These are phyloP conservation scores for Trichoderma gamsii DNA, from an alignment of 495 filamentous ascomycete species.

Conservation along the genomic window DNA sequence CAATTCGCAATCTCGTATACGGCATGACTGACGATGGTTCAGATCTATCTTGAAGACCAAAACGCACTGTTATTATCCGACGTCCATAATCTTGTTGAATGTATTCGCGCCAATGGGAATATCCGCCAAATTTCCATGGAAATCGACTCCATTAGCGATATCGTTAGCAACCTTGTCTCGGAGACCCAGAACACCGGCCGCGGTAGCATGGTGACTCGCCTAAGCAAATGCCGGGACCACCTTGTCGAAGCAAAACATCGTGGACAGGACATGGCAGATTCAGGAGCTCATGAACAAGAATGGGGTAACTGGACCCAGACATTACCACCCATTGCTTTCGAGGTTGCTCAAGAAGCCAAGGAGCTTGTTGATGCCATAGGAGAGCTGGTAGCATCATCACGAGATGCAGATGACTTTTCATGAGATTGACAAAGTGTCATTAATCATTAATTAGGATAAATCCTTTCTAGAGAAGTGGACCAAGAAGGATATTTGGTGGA, in stretches of 20 bases:
- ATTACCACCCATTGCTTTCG: slow-evolving; percentile 6
- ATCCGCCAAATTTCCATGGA: slow-evolving; percentile 62
- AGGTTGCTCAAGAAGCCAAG: background rate
- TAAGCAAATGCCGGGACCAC: slow-evolving; percentile 58
- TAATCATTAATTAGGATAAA: background rate
- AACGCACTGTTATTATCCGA: slow-evolving; percentile 72
- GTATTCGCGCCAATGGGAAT: slow-evolving; percentile 64
- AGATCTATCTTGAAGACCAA: slow-evolving; percentile 77
- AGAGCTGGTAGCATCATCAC: slow-evolving; percentile 2
- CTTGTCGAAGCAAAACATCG: slow-evolving; percentile 62
- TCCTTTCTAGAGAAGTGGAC: background rate
- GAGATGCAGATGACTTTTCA: slow-evolving; percentile 5
- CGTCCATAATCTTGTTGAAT: slow-evolving; percentile 74
- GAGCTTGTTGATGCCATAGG: background rate
- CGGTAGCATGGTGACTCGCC: slow-evolving; percentile 55
- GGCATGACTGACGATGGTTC: slow-evolving; percentile 23
- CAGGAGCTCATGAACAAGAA: background rate
- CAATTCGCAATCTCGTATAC: slow-evolving; percentile 20
- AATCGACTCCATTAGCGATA: slow-evolving; percentile 61
- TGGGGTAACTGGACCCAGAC: background rate
- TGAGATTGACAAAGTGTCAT: background rate
- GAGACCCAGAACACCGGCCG: slow-evolving; percentile 58
- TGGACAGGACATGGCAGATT: slow-evolving; percentile 46
- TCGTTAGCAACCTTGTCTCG: slow-evolving; percentile 63
- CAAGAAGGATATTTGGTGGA: background rate